These are phyloP conservation scores for Penicillium sp. DNA, from an alignment of 2,329 filamentous ascomycete genomes.

Conservation along the genomic window DNA sequence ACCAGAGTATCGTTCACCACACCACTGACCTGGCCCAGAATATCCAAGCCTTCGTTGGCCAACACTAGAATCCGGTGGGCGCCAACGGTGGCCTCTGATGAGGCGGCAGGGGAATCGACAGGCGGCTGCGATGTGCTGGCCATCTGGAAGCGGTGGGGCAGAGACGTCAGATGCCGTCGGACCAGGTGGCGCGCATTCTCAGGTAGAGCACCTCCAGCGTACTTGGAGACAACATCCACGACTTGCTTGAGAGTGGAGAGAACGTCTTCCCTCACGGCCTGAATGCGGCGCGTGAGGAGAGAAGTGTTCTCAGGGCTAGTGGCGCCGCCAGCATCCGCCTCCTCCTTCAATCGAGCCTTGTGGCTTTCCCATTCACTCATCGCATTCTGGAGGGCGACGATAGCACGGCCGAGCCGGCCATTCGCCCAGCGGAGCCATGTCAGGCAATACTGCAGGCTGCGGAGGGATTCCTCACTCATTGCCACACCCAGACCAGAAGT, in stretches of 20 bases:
- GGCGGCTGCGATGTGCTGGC: slow-evolving; percentile 60
- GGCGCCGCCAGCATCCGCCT: slow-evolving; percentile 27
- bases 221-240: slow-evolving; percentile 82
- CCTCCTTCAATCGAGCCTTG: slow-evolving; percentile 40
- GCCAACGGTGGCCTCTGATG: slow-evolving; percentile 54
- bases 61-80: slow-evolving; percentile 82
- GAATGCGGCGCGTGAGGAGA: slow-evolving; percentile 60
- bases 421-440: slow-evolving; percentile 81
- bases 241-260: slow-evolving; percentile 80
- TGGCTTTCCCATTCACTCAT: slow-evolving; percentile 77
- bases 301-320: slow-evolving; percentile 27
- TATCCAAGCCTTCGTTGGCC: slow-evolving; percentile 87
- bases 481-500: slow-evolving; percentile 90
- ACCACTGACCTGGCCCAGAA: slow-evolving; percentile 88
- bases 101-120: slow-evolving; percentile 36
- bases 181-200: slow-evolving; percentile 86
- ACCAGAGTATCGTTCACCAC: slow-evolving; percentile 88
- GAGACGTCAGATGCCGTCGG: slow-evolving; percentile 77
- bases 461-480: slow-evolving; percentile 85
- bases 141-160: slow-evolving; percentile 80
- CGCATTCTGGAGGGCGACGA: slow-evolving; percentile 72
- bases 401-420: slow-evolving; percentile 74
- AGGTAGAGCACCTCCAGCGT: slow-evolving; percentile 87
- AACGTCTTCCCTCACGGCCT: slow-evolving; percentile 69
- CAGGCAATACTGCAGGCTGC: slow-evolving; percentile 83